Evolutionary conservation across 495 filamentous ascomycete species (phyloP), one percentile per base, ranked within the genome.

Genomic region (Penicilliopsis zonata): DNA sequence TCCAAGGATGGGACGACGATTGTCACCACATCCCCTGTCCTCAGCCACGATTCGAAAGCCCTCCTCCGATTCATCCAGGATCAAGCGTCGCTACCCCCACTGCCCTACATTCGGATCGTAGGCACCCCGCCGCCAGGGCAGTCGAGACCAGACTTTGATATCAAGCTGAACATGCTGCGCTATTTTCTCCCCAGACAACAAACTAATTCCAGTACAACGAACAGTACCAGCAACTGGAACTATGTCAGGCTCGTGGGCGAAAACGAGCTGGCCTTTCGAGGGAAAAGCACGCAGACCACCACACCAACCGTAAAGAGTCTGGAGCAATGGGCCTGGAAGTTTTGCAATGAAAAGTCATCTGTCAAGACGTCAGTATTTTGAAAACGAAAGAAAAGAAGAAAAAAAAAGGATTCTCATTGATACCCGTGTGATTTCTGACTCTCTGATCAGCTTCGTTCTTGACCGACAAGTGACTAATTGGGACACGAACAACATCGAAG

Each of bases 141-240:
- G 10, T 37, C 39, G 20, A 45, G 41, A 22, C 25, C 49, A 13
- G 67, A 72, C 39, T 72, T 74, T 35, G 53, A 56, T 28, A 45
- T 72, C 34, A 62, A 61, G 40, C 46, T 74, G 9, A 74, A 74
- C 37, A 52, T 70, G 20, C 63, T 74, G 55, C 53, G 49, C 24
- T 42, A 70, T 19, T 52, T 74, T 8, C 47, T 72, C 14, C 30
- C 36, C 31, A 41, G 63, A 33, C 40, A 53, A 21, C 38, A 59
- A 31, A 12, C n/a, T 13, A 27, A 5, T 12, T 5, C 5, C n/a
- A 31, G 34, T 30, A 30, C 4, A 10, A n/a, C 5, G 3, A 5
- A 21, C 8, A 29, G 48, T n/a, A 36, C 33, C 2, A 39, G 55
- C 23, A 44, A 57, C 9, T 57, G 69, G 50, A 67, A 74, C 38